A percentile compares a stretch with the other conserved stretches of the same genome.
Conservation (phyloP, 805 yeast species). For the Candida ovalis region DNA sequence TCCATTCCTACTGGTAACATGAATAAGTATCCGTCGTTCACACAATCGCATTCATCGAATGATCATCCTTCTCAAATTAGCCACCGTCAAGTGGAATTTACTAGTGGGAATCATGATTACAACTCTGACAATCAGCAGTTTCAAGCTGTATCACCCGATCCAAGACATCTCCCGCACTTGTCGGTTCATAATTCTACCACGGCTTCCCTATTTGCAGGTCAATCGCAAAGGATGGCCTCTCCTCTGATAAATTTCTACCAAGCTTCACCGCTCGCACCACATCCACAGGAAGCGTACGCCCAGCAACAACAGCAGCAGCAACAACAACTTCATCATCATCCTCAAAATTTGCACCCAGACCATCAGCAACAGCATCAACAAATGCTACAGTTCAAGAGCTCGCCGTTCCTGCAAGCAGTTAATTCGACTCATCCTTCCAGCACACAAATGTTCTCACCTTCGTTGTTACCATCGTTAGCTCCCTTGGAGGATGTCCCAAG, state of each 20-base stretch:
- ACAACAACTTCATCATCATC: background rate
- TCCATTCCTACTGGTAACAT: too few relatives aligned
- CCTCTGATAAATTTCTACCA: background rate
- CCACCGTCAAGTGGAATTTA: background rate
- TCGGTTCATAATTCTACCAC: background rate
- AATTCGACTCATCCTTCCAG: background rate
- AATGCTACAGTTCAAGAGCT: background rate
- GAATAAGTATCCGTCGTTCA: too few relatives aligned
- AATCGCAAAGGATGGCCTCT: background rate
- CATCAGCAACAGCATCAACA: background rate
- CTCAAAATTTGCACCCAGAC: background rate
- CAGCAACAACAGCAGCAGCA: background rate
- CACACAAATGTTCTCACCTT: conserved; percentile 24
- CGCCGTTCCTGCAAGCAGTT: background rate
- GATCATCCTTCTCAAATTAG: too few relatives aligned
- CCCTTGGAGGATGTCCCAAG: conserved; percentile 33
- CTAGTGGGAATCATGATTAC: background rate
- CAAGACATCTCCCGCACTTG: background rate
- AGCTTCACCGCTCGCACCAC: background rate
- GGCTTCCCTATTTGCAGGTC: too few relatives aligned
- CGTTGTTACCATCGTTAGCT: conserved; percentile 29
- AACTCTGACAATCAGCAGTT: background rate
- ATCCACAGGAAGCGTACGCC: background rate
- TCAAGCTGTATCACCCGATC: background rate
- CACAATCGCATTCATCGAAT: too few relatives aligned